Evolutionary conservation across 495 filamentous ascomycete genomes (phyloP).

Genomic region (Podospora conica): DNA sequence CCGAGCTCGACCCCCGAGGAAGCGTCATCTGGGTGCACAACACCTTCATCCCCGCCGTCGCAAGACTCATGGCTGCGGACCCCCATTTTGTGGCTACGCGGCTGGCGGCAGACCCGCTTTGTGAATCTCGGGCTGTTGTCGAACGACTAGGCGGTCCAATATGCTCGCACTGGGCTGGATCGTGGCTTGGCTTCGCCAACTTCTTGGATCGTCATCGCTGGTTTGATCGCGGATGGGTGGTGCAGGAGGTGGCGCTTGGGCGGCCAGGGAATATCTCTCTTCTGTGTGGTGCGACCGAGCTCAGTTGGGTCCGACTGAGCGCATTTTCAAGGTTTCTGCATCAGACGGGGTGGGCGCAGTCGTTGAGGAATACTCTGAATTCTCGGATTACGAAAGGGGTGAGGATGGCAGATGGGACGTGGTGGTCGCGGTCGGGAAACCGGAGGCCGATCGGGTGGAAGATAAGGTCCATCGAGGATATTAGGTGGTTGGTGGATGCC

Average conservation of each 20-base stretch:
- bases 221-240: background rate
- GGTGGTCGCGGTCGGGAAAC: too few relatives aligned
- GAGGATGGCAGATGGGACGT: background rate
- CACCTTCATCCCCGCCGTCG: background rate
- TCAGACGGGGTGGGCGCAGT: background rate
- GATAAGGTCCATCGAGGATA: background rate
- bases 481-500: background rate
- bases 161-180: background rate
- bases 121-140: background rate
- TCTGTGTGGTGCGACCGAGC: background rate
- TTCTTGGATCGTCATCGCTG: slow-evolving; percentile 1
- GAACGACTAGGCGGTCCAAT: background rate
- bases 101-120: background rate
- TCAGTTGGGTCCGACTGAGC: background rate
- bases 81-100: background rate
- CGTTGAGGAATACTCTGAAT: background rate
- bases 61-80: background rate
- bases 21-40: background rate
- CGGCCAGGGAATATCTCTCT: background rate
- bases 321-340: background rate
- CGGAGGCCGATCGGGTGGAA: background rate
- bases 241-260: background rate
- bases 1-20: background rate
- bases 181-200: slow-evolving; percentile 1
- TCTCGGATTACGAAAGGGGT: background rate